Conservation (phyloP, 2,329 filamentous ascomycete species). For the Colletotrichum lentis region DNA sequence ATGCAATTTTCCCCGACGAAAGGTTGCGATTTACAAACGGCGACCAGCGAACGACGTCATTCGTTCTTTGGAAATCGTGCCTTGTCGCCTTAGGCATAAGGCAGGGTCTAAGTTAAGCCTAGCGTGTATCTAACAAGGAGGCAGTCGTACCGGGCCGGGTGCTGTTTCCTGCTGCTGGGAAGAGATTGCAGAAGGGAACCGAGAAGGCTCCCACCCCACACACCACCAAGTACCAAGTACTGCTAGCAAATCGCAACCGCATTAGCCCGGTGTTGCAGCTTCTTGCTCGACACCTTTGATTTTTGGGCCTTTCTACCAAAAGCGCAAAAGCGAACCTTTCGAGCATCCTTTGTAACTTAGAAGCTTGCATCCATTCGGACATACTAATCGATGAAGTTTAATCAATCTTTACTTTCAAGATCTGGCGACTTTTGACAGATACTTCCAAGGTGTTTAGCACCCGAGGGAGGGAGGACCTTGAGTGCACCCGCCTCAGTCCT, state of each 20-base stretch:
- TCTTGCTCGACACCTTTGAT: conserved; percentile 25
- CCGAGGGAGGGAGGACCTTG: conserved; percentile 8
- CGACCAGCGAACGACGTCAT: conserved; percentile 28
- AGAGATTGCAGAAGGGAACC: not conserved
- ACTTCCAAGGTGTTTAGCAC: not conserved
- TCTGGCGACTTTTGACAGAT: not conserved
- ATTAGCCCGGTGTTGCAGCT: conserved; percentile 34
- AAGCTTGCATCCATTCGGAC: not conserved
- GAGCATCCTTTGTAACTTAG: not conserved
- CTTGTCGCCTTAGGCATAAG: conserved; percentile 33
- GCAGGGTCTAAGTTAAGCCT: conserved; percentile 12
- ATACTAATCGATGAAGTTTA: not conserved
- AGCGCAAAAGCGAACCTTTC: not conserved
- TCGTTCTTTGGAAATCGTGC: conserved; percentile 20
- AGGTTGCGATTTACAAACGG: conserved; percentile 14
- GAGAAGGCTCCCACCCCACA: conserved; percentile 16
- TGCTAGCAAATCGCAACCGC: conserved; percentile 38
- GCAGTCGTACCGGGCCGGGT: not conserved
- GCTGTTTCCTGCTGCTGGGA: conserved; percentile 6
- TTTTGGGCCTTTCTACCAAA: not conserved
- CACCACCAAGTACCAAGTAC: not conserved
- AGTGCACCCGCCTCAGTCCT: conserved; percentile 22
- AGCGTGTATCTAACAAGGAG: conserved; percentile 22
- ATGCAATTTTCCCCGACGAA: not conserved
- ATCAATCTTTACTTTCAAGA: not conserved